Conservation (phyloP, 306 rosid genomes). For the Malus asiatica region DNA sequence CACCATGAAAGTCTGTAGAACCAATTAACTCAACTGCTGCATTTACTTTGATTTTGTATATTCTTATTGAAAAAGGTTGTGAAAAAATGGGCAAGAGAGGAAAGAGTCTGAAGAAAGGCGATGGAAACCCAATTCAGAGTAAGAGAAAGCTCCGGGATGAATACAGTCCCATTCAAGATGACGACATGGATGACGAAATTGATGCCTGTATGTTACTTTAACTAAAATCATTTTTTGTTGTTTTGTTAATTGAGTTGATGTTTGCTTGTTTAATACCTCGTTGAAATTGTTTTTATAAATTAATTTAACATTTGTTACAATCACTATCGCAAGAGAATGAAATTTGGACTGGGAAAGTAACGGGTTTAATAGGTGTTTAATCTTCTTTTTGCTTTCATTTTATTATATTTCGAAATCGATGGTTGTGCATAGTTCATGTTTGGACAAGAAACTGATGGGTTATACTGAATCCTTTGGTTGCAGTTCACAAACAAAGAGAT, state of each 20-base stretch:
- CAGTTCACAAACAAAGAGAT: constrained; percentile 88
- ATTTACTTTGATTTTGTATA: not conserved
- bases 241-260: not conserved
- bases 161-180: constrained; percentile 9
- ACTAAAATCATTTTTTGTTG: not conserved
- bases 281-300: not conserved
- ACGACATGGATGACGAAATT: constrained; percentile 79
- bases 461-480: constrained; percentile 4
- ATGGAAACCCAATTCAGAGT: constrained; percentile 4
- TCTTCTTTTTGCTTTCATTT: not conserved
- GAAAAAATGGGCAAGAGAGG: constrained; percentile 50
- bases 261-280: not conserved
- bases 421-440: not conserved
- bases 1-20: too few species aligned
- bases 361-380: not conserved
- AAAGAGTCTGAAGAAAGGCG: constrained; percentile 32
- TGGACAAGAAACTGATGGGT: not conserved
- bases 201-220: constrained; percentile 58
- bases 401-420: not conserved
- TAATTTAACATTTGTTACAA: not conserved
- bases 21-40: too few species aligned
- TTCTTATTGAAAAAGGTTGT: too few species aligned
- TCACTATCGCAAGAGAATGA: not conserved
- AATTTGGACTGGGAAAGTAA: not conserved
- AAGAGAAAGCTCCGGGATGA: constrained; percentile 21